Evolutionary conservation across 2,329 filamentous ascomycete species (phyloP).

Genomic region (Plenodomus tracheiphilus): DNA sequence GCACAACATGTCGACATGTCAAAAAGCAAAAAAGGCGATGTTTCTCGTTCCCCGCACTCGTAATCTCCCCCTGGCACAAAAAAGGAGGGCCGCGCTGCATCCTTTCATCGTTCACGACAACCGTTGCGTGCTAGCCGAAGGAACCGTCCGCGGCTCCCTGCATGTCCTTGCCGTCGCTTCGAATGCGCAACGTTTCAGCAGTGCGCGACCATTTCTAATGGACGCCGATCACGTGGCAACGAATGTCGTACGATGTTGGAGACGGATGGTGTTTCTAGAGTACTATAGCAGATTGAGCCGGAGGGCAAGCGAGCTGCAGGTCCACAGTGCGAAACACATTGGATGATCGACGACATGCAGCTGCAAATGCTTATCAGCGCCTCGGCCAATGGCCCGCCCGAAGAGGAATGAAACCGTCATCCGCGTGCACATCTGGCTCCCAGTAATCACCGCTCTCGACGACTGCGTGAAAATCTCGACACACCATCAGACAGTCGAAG

Average conservation of each 20-base stretch:
- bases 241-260: conserved; percentile 23
- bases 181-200: conserved; percentile 17
- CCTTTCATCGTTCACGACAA: neutral
- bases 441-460: neutral
- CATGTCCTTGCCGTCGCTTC: conserved; percentile 6
- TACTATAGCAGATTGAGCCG: conserved; percentile 17
- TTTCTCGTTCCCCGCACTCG: neutral
- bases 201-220: neutral
- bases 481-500: neutral
- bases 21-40: neutral
- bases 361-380: neutral
- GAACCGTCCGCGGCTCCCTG: conserved; percentile 14
- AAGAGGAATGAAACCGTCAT: too few species aligned
- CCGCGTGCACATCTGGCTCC: too few species aligned
- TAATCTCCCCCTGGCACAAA: neutral
- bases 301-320: neutral
- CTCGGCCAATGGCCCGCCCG: neutral
- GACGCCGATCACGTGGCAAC: neutral
- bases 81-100: neutral
- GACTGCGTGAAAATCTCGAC: neutral
- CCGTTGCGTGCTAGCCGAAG: conserved; percentile 6
- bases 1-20: too few species aligned
- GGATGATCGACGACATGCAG: neutral
- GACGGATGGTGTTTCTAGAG: conserved; percentile 19
- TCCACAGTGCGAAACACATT: neutral